phyloP scores from a whole-genome alignment of 179 eudicot species.

The Silene coronaria region DNA sequence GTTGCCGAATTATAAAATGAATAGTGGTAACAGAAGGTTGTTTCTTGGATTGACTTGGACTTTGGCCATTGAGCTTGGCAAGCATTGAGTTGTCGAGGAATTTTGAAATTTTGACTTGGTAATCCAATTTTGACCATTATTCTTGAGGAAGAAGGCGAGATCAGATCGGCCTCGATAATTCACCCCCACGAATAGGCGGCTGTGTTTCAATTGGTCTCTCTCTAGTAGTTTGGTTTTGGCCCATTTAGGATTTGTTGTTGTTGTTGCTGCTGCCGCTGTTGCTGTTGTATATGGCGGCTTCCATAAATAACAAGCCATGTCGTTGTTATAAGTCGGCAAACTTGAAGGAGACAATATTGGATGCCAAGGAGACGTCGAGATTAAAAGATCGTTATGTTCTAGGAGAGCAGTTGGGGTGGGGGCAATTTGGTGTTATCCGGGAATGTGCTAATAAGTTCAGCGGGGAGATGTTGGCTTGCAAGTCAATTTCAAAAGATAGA shows the following conservation, averaged over 20 bases:
- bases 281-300: constrained; percentile 42
- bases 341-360: constrained; percentile 52
- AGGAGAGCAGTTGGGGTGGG: constrained; percentile 68
- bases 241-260: constrained; percentile 2
- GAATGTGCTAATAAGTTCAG: constrained; percentile 56
- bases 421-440: constrained; percentile 64
- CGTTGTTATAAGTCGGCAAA: constrained; percentile 41
- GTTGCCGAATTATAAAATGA: constrained; percentile 19
- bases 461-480: constrained; percentile 63
- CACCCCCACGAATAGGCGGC: neutral
- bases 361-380: constrained; percentile 35
- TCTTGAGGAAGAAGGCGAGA: constrained; percentile 4
- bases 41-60: constrained; percentile 21
- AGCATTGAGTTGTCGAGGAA: constrained; percentile 4
- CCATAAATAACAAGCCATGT: constrained; percentile 30
- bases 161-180: neutral
- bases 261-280: constrained; percentile 17
- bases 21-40: constrained; percentile 17
- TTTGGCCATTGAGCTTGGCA: constrained; percentile 28
- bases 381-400: constrained; percentile 50
- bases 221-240: neutral
- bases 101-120: constrained; percentile 23
- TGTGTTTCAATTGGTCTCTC: neutral
- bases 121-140: neutral
- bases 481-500: constrained; percentile 62